A percentile compares a stretch with the other conserved stretches of the same genome.
These are phyloP conservation scores for Fraxinus paxiana DNA, from an alignment of 305 asterid genomes.

Conservation along the genomic window DNA sequence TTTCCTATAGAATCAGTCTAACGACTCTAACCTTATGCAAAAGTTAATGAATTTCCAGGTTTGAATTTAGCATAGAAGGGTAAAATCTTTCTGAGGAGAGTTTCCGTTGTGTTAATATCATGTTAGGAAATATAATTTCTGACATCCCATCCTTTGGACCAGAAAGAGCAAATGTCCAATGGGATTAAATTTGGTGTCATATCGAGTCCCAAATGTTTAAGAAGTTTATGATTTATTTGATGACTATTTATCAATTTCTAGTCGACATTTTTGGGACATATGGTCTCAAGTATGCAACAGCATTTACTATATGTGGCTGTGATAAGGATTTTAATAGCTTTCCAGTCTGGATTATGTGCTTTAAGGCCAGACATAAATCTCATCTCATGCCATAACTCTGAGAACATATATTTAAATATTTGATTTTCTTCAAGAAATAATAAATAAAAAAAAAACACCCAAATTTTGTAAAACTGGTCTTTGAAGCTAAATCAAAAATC, in stretches of 20 bases:
- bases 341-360: background rate
- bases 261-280: background rate
- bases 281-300: background rate
- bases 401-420: background rate
- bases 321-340: background rate
- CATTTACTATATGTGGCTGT: background rate
- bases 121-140: background rate
- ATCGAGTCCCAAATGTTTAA: background rate
- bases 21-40: background rate
- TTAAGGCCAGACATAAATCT: background rate
- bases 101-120: background rate
- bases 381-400: background rate
- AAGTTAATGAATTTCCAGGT: background rate
- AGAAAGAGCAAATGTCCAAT: background rate
- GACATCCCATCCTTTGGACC: background rate
- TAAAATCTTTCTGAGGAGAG: background rate
- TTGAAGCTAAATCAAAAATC: background rate
- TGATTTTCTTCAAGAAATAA: background rate
- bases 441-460: background rate
- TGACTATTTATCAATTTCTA: background rate
- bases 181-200: background rate
- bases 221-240: background rate
- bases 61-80: background rate
- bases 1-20: background rate
- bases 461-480: background rate